Base-by-base conservation (phyloP, 352 stramenopile genomes). In the Phytophthora sp. region DNA sequence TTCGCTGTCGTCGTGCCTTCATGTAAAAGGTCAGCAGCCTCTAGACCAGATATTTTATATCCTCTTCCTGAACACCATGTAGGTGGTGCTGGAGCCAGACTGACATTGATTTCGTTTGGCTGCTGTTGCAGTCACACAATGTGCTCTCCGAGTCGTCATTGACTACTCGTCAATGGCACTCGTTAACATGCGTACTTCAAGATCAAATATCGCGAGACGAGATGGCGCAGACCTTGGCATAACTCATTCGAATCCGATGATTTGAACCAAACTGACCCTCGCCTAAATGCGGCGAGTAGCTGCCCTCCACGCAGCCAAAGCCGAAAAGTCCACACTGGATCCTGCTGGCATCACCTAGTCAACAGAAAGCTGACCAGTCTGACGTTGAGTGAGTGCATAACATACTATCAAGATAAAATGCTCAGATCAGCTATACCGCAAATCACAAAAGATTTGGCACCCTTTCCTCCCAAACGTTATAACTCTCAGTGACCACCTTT, bases 351-450 rank as follows among this genome's bases (percentile, higher is more conserved):
- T 50, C 26, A 20, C 24, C 35, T 20, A 3, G 26, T 2, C 18
- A 41, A 41, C n/a, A 27, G 5, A 46, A 63, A 63, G 42, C 42
- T 53, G 16, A 20, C 16, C 54, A 50, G 57, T 42, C 52, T n/a
- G 38, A 46, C 12, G 35, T 51, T 9, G 39, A 27, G 7, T 27
- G 15, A 30, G 9, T 30, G 11, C 31, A 3, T 27, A 4, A 7
- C 18, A 69, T 65, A 65, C 62, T 69, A 31, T 3, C 27, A 55
- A 65, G 54, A 35, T 31, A 55, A 69, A 54, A 36, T 36, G 39
- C 56, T 66, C 63, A 61, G 55, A 70, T 7, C 38, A 54, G n/a
- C 16, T 23, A 15, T 51, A 56, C 44, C 13, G 12, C 11, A 18
- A 1, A 7, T 36, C 53, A 12, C 60, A 69, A 60, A 55, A 58